Evolutionary conservation across 129 eudicot species (phyloP).

Genomic region (Flaveria linearis): DNA sequence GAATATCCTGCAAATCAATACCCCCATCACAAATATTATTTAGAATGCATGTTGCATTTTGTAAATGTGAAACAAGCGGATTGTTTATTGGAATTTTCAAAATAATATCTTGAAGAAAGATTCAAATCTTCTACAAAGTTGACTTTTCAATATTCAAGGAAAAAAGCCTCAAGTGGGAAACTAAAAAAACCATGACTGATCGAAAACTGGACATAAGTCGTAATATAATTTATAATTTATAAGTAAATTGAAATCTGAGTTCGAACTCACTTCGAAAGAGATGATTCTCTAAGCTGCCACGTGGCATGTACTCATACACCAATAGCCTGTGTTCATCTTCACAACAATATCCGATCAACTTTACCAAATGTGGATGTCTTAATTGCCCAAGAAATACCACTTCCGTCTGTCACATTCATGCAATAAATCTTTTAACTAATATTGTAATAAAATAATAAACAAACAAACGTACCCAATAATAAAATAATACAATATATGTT

Average conservation of each 20-base stretch:
- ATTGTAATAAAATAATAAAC: neutral
- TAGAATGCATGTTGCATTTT: neutral
- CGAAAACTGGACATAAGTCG: too few species aligned
- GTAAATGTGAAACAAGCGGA: neutral
- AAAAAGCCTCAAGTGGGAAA: neutral
- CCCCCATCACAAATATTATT: neutral
- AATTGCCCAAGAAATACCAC: conserved; percentile 89
- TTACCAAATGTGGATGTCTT: conserved; percentile 88
- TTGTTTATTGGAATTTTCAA: neutral
- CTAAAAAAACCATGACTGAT: neutral
- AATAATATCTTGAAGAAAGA: neutral
- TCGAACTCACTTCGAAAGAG: conserved; percentile 79
- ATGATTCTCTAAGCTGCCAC: conserved; percentile 97
- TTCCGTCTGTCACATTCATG: conserved; percentile 58
- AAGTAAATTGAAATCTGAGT: neutral
- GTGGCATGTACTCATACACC: conserved; percentile 91
- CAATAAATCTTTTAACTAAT: neutral
- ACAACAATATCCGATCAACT: conserved; percentile 85
- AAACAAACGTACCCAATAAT: neutral
- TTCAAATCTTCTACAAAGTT: neutral
- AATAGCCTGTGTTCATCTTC: conserved; percentile 89
- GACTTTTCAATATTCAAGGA: neutral
- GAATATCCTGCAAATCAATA: conserved; percentile 56
- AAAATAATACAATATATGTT: neutral
- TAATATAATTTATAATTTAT: neutral